Percentiles rank a stretch among this genome's conserved stretches.
Conservation (phyloP, 1,284 basidiomycete genomes). For the Ganoderma leucocontextum region DNA sequence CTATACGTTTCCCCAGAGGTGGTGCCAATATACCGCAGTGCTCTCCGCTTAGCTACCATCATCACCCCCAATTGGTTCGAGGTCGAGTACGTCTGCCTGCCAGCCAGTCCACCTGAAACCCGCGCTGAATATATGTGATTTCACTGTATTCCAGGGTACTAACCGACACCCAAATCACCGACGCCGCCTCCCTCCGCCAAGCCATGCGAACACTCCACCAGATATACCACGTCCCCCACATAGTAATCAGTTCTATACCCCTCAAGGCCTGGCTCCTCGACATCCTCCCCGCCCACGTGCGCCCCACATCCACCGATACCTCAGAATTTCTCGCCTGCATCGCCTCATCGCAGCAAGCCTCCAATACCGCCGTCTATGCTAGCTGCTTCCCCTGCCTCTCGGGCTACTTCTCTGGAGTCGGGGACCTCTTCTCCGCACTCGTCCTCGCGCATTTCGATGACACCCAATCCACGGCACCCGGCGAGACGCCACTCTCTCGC, state of each 20-base stretch:
- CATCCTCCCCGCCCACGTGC: slow-evolving; percentile 55
- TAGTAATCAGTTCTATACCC: slow-evolving; percentile 93
- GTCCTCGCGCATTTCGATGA: slow-evolving; percentile 80
- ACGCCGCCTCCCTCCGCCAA: slow-evolving; percentile 68
- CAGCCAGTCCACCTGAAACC: not conserved
- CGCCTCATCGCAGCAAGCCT: slow-evolving; percentile 57
- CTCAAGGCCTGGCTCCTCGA: slow-evolving; percentile 61
- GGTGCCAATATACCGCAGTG: slow-evolving; percentile 85
- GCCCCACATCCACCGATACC: slow-evolving; percentile 44
- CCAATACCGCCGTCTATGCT: slow-evolving; percentile 63
- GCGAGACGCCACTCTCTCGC: slow-evolving; percentile 54
- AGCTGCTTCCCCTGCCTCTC: slow-evolving; percentile 83
- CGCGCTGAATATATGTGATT: not conserved
- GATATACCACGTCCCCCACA: slow-evolving; percentile 79
- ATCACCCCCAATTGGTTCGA: slow-evolving; percentile 99
- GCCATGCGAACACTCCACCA: slow-evolving; percentile 83
- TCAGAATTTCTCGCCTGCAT: slow-evolving; percentile 78
- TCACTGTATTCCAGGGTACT: slow-evolving; percentile 62
- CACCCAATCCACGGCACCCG: slow-evolving; percentile 43
- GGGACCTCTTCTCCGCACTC: slow-evolving; percentile 96
- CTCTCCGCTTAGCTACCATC: slow-evolving; percentile 86
- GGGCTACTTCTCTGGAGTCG: slow-evolving; percentile 96
- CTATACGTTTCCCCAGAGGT: slow-evolving; percentile 92
- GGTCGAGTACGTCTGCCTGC: slow-evolving; percentile 75
- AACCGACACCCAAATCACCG: slow-evolving; percentile 75